phyloP scores from a whole-genome alignment of 495 filamentous ascomycete species.

The Podospora pseudocomata region DNA sequence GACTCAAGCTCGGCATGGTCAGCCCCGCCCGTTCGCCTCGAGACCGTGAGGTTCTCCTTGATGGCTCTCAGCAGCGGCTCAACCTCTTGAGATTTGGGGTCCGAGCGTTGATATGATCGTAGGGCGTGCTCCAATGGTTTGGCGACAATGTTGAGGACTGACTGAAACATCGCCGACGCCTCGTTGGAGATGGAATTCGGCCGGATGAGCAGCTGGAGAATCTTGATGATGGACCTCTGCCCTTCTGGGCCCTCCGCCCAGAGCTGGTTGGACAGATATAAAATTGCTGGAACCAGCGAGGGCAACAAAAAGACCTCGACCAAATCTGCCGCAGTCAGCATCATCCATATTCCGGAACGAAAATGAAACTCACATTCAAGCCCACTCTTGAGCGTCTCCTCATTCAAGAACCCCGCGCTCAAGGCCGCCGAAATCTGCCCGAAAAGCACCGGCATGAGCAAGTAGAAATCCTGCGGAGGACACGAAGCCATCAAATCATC shows the following conservation, averaged over 20 bases:
- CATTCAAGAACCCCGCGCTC: slow-evolving; percentile 62
- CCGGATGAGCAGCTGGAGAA: slow-evolving; percentile 71
- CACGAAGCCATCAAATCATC: slow-evolving; percentile 88
- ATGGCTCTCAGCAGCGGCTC: slow-evolving; percentile 68
- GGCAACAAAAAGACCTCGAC: slow-evolving; percentile 88
- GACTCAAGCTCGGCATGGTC: slow-evolving; percentile 69
- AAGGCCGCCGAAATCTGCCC: slow-evolving; percentile 77
- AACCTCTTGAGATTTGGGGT: slow-evolving; percentile 65
- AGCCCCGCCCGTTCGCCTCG: slow-evolving; percentile 60
- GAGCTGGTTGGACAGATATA: slow-evolving; percentile 77
- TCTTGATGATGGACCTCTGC: slow-evolving; percentile 64
- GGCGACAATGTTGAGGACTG: slow-evolving; percentile 78
- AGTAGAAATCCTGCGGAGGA: slow-evolving; percentile 89
- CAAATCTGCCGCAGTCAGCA: slow-evolving; percentile 52
- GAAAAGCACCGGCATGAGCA: slow-evolving; percentile 85
- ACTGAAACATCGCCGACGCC: slow-evolving; percentile 72
- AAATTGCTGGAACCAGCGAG: slow-evolving; percentile 75
- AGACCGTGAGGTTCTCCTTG: slow-evolving; percentile 60
- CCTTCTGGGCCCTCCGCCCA: slow-evolving; percentile 54
- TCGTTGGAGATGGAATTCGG: slow-evolving; percentile 77
- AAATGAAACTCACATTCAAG: slow-evolving; percentile 67
- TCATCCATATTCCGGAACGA: neutral
- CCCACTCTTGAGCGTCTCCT: slow-evolving; percentile 80
- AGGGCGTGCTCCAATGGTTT: slow-evolving; percentile 73
- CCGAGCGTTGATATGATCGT: slow-evolving; percentile 63